Evolutionary conservation across 2,329 filamentous ascomycete species (phyloP).

Genomic region (Beauveria sp.): DNA sequence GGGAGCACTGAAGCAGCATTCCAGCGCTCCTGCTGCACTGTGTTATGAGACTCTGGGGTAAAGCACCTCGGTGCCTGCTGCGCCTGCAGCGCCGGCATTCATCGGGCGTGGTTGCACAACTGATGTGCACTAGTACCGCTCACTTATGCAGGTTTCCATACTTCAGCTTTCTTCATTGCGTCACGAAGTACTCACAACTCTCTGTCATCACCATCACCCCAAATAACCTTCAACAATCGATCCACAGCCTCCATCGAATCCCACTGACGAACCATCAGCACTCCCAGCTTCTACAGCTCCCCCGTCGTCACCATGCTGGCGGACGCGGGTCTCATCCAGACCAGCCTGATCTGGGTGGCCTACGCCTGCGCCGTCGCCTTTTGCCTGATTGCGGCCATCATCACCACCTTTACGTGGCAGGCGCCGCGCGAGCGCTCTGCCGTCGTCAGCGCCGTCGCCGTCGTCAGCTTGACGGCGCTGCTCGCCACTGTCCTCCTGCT

Average conservation of each 20-base stretch:
- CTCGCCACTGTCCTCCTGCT: slow-evolving; percentile 88
- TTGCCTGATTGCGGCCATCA: slow-evolving; percentile 66
- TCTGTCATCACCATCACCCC: background rate
- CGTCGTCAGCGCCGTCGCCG: slow-evolving; percentile 74
- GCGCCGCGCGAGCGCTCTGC: slow-evolving; percentile 77
- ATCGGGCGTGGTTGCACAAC: background rate
- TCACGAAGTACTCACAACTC: slow-evolving; percentile 9
- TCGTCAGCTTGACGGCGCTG: slow-evolving; percentile 77
- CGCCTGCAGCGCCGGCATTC: no score
- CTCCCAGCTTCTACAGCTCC: background rate
- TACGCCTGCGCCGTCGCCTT: slow-evolving; percentile 78
- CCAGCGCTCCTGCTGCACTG: no score
- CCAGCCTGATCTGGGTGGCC: slow-evolving; percentile 87
- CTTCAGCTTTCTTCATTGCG: slow-evolving; percentile 8
- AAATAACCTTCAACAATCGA: background rate
- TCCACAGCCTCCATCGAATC: background rate
- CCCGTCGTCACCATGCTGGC: slow-evolving; percentile 23
- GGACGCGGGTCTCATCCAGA: slow-evolving; percentile 62
- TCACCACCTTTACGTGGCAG: slow-evolving; percentile 91
- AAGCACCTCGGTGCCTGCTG: no score
- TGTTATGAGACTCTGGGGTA: background rate
- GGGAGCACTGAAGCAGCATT: no score
- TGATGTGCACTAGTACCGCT: background rate
- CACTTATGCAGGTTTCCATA: slow-evolving; percentile 4
- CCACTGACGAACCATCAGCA: background rate